Evolutionary conservation across 2,329 filamentous ascomycete genomes (phyloP).

Genomic region (Mariannaea sp.): DNA sequence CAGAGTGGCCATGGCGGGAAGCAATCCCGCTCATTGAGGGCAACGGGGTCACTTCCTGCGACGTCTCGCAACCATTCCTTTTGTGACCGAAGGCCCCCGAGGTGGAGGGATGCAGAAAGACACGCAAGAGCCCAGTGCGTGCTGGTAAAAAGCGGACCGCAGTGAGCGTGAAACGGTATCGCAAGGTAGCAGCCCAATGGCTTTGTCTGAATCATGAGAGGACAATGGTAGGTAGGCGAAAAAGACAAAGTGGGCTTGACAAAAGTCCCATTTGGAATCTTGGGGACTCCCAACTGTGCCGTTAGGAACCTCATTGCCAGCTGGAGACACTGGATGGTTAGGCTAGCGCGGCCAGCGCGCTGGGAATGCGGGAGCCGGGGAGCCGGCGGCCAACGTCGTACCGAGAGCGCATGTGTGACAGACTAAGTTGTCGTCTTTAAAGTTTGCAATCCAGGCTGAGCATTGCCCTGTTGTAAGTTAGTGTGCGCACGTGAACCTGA

Average conservation of each 20-base stretch:
- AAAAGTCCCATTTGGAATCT: conserved; percentile 18
- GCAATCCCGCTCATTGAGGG: not conserved
- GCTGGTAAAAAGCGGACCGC: conserved; percentile 8
- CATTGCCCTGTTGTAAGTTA: no score
- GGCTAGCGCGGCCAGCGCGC: no score
- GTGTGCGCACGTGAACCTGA: no score
- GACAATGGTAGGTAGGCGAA: no score
- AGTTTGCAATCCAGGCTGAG: no score
- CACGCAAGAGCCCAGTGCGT: not conserved
- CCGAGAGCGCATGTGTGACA: no score
- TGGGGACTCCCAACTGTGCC: not conserved
- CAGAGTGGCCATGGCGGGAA: not conserved
- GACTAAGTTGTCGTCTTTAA: no score
- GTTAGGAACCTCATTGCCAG: not conserved
- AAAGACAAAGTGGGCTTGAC: conserved; percentile 10
- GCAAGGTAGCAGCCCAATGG: conserved; percentile 12
- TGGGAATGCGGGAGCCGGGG: no score
- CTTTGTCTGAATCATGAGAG: conserved; percentile 3
- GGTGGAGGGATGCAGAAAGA: not conserved
- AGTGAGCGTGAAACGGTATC: conserved; percentile 12
- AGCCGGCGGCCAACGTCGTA: no score
- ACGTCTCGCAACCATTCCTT: not conserved
- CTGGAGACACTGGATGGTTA: no score
- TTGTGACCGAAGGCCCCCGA: no score
- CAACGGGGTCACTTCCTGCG: not conserved